These are phyloP conservation scores for Brassica balearica DNA, from an alignment of 441 rosid species.

Conservation along the genomic window DNA sequence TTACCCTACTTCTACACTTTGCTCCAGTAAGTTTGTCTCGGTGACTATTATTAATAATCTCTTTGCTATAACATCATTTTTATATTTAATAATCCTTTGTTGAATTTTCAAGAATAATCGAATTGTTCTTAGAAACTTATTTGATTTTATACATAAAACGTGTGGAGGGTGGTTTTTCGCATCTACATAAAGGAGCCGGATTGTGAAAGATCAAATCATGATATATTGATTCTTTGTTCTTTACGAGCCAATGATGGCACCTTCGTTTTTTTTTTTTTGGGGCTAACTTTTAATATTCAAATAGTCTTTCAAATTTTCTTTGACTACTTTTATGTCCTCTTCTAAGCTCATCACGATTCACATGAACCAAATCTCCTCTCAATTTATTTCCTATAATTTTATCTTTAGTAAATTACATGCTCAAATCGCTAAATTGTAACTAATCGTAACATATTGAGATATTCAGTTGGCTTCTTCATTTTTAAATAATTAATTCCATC, in stretches of 20 bases:
- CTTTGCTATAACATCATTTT: neutral
- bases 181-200: constrained; percentile 31
- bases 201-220: constrained; percentile 37
- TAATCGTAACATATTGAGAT: neutral
- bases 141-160: constrained; percentile 10
- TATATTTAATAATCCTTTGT: neutral
- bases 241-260: constrained; percentile 41
- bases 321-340: constrained; percentile 37
- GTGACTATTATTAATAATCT: neutral
- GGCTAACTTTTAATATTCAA: constrained; percentile 17
- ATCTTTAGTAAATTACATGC: neutral
- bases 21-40: neutral
- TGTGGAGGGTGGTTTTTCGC: constrained; percentile 38
- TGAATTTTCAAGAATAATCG: constrained; percentile 7
- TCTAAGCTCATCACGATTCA: neutral
- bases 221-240: constrained; percentile 38
- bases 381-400: constrained; percentile 11
- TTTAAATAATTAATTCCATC: neutral
- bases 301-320: constrained; percentile 24
- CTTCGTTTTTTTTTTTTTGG: constrained; percentile 1
- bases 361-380: constrained; percentile 10
- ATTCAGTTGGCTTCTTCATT: neutral
- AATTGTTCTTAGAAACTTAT: neutral
- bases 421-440: neutral
- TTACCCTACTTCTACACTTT: neutral